Evolutionary conservation across 805 yeast genomes (phyloP).

Genomic region (Candida sithepensis): DNA sequence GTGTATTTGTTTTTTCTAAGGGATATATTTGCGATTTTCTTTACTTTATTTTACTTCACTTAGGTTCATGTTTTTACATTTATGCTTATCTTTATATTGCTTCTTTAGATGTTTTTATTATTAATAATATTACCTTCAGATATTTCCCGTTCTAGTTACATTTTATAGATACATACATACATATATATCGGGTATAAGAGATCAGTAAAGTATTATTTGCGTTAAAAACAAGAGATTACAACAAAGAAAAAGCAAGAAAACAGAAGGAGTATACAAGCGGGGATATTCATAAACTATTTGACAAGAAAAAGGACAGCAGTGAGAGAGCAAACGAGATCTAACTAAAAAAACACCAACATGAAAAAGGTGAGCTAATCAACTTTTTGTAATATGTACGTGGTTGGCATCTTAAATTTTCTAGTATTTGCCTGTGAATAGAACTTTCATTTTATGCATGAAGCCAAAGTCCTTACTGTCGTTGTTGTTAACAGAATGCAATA

Average conservation of each 20-base stretch:
- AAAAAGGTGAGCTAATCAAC: too few relatives aligned
- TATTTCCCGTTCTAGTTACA: background rate
- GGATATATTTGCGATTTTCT: background rate
- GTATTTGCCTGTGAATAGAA: conserved; percentile 72
- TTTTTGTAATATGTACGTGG: background rate
- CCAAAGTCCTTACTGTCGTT: conserved; percentile 57
- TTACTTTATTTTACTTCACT: background rate
- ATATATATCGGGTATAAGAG: background rate
- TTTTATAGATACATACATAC: background rate
- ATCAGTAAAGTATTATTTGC: background rate
- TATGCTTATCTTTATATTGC: background rate
- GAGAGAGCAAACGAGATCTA: background rate
- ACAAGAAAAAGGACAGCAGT: background rate
- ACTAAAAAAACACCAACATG: background rate
- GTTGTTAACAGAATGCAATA: conserved; percentile 58
- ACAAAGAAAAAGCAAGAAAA: background rate
- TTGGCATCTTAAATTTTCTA: conserved; percentile 8
- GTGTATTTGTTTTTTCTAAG: background rate
- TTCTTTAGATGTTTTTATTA: background rate
- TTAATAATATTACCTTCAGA: background rate
- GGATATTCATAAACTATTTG: background rate
- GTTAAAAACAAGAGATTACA: background rate
- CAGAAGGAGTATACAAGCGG: background rate
- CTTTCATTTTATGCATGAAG: conserved; percentile 53
- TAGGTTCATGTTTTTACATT: background rate